Evolutionary conservation across 371 early-diverging fungal genomes (phyloP), one percentile per base, ranked within the genome.

Genomic region (Apophysomyces sp.): DNA sequence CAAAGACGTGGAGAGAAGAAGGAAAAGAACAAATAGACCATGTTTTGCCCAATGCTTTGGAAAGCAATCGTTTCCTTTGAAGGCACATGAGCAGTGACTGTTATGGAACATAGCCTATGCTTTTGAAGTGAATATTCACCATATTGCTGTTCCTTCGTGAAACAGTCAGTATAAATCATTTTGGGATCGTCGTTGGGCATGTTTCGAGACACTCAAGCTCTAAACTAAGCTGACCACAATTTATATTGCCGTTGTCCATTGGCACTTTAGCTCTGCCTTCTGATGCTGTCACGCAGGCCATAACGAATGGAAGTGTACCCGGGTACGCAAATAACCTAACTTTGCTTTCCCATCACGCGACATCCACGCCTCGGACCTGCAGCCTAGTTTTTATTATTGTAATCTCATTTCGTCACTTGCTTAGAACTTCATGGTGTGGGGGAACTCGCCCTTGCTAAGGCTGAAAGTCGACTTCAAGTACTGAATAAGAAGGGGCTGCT

Each of bases 351-450:
- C 49, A 11, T 21, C 49, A 44, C 11, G 49, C 49, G 21, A 44
- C 9, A 16, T 44, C 24, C 24, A 44, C 21, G 49, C 49, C 49
- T 44, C 49, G 49, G 49, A 44, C 49, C 49, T 44, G 11, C 49
- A 44, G 49, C 49, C 49, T 44, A 44, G 18, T 44, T 44, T 44
- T 44, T 44, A 44, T 44, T 44, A 44, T 44, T 21, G 49, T 21
- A 44, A 44, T 37, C n/a, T 3, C n/a, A 7, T 37, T 37, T 37
- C 37, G 24, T 6, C 49, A 44, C 49, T 44, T 44, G 49, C 55
- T 93, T 95, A 95, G 86, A 96, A 95, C 86, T 92, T 89, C 83
- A 97, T 82, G 72, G 78, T 71, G 84, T 98, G 98, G 70, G 96
- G 96, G 80, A 89, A 89, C 85, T 96, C 95, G 72, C 97, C 96